Base-by-base conservation (phyloP, 1,284 basidiomycete species). In the Meira nashicola region DNA sequence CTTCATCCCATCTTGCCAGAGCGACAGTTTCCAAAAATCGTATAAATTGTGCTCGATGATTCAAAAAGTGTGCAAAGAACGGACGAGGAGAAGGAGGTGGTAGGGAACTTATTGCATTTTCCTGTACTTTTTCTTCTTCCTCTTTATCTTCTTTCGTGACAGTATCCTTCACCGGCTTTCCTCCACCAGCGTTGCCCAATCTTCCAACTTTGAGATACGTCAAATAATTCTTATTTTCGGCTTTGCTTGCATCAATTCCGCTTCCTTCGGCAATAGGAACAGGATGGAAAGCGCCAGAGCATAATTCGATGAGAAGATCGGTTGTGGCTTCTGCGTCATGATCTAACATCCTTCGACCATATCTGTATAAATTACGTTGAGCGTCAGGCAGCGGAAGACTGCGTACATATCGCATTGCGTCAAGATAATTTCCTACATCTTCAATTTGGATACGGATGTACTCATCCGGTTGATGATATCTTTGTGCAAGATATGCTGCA, bases 31-130 rank as follows among this genome's bases (percentile, higher is more conserved):
- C 93, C 7, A 98, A 83, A 79, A 97, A 98, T 1, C 84, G 82
- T 40, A 90, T 83, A 69, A 98, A 94, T 56, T 89, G 85, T 1
- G 83, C 82, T 61, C 87, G 86, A 71, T 94, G 90, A 69, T 93
- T 90, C 43, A 96, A 87, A 68, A 96, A 98, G 78, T 95, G 91
- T 0, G 93, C 87, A 73, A 97, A 97, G 79, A 92, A 96, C 37
- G 88, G 82, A 1, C 87, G 83, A 0, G 93, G 92, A 0, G 91
- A 91, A 0, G 91, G 89, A 0, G 86, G 82, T 61, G 85, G 84
- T 57, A 81, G 81, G 11, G 73, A 62, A 14, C n/a, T 47, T 25
- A n/a, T 2, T 1, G 5, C 58, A 21, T 46, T 55, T 19, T 33
- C 49, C 8, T 40, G 25, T 15, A 33, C 14, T 39, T 14, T 33